A percentile compares a stretch with the other conserved stretches of the same genome.
Conservation (phyloP, 2,329 filamentous ascomycete genomes). For the Pseudogymnoascus sp. region DNA sequence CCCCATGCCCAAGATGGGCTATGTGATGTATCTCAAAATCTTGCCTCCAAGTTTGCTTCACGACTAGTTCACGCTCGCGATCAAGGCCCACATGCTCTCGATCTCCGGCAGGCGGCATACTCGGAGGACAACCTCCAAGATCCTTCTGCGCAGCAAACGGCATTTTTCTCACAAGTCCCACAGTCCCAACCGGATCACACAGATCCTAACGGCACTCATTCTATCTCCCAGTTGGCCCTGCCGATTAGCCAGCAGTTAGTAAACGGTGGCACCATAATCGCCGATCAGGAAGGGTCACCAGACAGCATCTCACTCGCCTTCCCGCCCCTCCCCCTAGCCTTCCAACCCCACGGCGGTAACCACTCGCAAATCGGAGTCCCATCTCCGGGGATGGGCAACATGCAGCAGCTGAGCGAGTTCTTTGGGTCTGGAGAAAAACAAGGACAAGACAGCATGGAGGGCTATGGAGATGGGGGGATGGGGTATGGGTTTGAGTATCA, state of each 20-base stretch:
- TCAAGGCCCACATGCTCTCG: constrained; percentile 23
- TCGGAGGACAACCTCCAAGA: constrained; percentile 20
- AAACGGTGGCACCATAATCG: not conserved
- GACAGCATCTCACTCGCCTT: constrained; percentile 29
- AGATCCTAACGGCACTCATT: not conserved
- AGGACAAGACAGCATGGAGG: not conserved
- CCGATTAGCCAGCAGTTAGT: not conserved
- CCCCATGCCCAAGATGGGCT: constrained; percentile 10
- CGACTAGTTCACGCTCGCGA: constrained; percentile 24
- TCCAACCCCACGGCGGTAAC: constrained; percentile 20
- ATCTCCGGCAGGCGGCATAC: constrained; percentile 30
- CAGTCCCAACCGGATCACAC: not conserved
- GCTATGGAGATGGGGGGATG: not conserved
- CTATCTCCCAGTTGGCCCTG: not conserved
- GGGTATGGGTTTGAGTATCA: constrained; percentile 15
- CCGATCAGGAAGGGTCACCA: constrained; percentile 17
- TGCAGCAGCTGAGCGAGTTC: not conserved
- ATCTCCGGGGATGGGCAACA: constrained; percentile 8
- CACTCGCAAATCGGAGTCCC: constrained; percentile 12
- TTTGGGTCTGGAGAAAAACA: not conserved
- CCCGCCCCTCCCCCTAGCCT: constrained; percentile 27
- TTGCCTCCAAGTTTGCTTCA: constrained; percentile 30
- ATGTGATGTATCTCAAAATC: constrained; percentile 19
- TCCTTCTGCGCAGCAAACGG: not conserved
- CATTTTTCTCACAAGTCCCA: not conserved